These are phyloP conservation scores for Alternaria angustiovoidea DNA, from an alignment of 2,329 filamentous ascomycete species.

Conservation along the genomic window DNA sequence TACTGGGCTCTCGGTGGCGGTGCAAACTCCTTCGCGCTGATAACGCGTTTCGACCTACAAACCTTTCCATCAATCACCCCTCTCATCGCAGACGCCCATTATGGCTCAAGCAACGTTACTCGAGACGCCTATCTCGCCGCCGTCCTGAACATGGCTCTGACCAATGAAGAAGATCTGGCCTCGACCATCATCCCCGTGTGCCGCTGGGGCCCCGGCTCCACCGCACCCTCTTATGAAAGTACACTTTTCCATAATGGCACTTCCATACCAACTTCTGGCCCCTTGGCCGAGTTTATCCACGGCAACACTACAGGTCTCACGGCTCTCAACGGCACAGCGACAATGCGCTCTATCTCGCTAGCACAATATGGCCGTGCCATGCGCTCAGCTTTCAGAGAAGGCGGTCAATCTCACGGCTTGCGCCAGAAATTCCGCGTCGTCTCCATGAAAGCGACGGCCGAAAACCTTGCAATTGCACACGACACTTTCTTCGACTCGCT, in stretches of 20 bases:
- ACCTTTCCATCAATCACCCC: neutral
- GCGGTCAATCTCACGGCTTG: neutral
- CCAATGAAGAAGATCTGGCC: neutral
- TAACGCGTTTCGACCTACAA: neutral
- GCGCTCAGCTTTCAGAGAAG: neutral
- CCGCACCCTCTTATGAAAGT: neutral
- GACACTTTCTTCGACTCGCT: neutral
- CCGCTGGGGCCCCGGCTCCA: neutral
- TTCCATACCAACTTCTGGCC: neutral
- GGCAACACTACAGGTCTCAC: neutral
- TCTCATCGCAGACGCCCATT: neutral
- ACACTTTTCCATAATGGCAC: neutral
- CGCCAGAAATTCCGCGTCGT: neutral
- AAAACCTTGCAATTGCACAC: neutral
- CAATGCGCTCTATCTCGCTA: neutral
- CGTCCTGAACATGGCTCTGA: neutral
- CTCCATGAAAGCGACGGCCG: neutral
- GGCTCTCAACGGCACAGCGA: neutral
- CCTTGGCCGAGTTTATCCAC: neutral
- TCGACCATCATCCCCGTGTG: neutral
- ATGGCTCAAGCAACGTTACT: neutral
- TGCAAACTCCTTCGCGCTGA: neutral
- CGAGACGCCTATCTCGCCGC: neutral
- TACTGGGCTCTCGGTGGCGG: neutral
- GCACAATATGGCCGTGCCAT: neutral